These are phyloP conservation scores for Capsicum baccatum DNA, from an alignment of 257 asterid species.

Conservation along the genomic window DNA sequence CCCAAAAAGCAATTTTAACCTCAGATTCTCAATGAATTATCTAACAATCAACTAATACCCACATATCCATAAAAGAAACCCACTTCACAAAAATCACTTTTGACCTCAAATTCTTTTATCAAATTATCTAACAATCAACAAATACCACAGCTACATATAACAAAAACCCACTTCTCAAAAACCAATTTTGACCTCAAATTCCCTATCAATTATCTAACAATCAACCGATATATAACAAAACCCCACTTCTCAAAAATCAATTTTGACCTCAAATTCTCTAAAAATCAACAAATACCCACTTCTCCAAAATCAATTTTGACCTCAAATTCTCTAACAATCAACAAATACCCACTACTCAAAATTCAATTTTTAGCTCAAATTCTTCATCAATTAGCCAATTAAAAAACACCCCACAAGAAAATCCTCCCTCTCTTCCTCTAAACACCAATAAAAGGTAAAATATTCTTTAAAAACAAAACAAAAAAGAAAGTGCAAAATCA, in stretches of 20 bases:
- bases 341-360: constrained; percentile 26
- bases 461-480: neutral
- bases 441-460: neutral
- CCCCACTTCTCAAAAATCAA: constrained; percentile 45
- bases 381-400: constrained; percentile 12
- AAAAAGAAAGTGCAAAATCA: neutral
- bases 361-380: constrained; percentile 40
- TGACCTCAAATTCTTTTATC: constrained; percentile 30
- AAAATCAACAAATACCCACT: neutral
- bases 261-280: constrained; percentile 36
- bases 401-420: constrained; percentile 20
- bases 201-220: neutral
- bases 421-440: too few relatives aligned
- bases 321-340: neutral
- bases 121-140: neutral
- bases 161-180: constrained; percentile 43
- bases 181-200: constrained; percentile 39
- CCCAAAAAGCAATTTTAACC: constrained; percentile 45
- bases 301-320: constrained; percentile 44
- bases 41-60: too few relatives aligned
- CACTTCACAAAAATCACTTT: constrained; percentile 43
- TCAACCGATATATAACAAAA: neutral
- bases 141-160: neutral
- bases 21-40: neutral
- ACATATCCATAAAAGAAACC: neutral